Evolutionary conservation across 2,329 filamentous ascomycete genomes (phyloP), one percentile per base, ranked within the genome.

Genomic region (Fusarium euwallaceae): DNA sequence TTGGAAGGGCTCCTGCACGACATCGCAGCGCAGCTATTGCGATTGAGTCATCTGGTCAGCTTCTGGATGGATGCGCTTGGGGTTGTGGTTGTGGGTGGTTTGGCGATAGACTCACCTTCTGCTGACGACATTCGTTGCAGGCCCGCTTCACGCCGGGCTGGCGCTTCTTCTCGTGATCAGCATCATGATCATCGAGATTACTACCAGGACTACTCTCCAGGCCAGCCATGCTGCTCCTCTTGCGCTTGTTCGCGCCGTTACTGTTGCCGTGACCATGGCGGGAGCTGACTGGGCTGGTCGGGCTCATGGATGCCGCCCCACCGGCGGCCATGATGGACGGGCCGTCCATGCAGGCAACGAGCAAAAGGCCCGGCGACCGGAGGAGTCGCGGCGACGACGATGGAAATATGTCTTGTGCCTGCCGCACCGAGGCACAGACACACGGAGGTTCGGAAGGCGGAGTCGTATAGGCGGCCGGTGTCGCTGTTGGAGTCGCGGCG

Each of bases 121-220:
- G 94, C 84, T 96, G 94, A 71, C 93, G 89, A 81, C 93, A 96
- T 83, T 96, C 93, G 80, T 95, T 95, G 83, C 94, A 96, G 7
- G 94, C 94, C 78, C 94, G 88, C 85, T 96, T 95, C 59, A 93
- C 91, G 64, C 91, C 91, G 29, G 91, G 91, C 75, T 92, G 90
- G 70, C 91, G 87, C 82, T 90, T 91, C 83, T 89, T 90, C 78
- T 91, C 89, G 56, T 86, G 83, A 62, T 91, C 89, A 68, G 91
- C 90, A 67, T 91, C 86, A 66, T 88, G 88, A 67, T 87, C 87
- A 60, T 87, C 85, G 45, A 82, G 70, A 53, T 70, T 75, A 78
- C 89, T 92, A 29, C 87, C 89, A 4, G 90, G 90, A 74, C 90
- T 92, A 80, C 90, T 92, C 68, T 92, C 90, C 70, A 89, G 83